These are phyloP conservation scores for Pseudogymnoascus sp. DNA, from an alignment of 2,329 filamentous ascomycete genomes.

Conservation along the genomic window DNA sequence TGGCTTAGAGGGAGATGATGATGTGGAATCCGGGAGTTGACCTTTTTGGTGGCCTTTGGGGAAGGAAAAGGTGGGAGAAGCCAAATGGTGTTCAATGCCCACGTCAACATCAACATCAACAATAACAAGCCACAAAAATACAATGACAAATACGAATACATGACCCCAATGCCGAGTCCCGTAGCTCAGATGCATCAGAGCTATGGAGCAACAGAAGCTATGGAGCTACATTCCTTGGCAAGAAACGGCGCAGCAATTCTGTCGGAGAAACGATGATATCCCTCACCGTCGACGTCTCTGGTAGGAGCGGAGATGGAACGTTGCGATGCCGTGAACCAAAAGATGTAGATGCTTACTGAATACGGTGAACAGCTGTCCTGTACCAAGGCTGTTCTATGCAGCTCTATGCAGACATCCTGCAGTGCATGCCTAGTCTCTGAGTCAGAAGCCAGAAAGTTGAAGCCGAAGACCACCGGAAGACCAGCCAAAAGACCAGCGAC, in stretches of 20 bases:
- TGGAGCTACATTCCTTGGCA: neutral
- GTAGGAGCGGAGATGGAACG: neutral
- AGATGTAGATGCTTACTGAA: neutral
- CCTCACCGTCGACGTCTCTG: neutral
- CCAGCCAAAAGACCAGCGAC: neutral
- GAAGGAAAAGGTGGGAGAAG: neutral
- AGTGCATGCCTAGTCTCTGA: neutral
- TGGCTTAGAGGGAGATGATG: neutral
- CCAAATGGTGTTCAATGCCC: neutral
- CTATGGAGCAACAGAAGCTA: neutral
- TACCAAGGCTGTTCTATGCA: neutral
- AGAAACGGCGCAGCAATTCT: conserved; percentile 10
- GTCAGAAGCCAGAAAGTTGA: neutral
- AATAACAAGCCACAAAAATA: neutral
- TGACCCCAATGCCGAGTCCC: neutral
- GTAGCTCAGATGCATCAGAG: neutral
- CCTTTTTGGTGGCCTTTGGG: neutral
- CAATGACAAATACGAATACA: neutral
- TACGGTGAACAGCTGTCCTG: neutral
- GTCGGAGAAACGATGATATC: conserved; percentile 26
- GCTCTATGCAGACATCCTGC: neutral
- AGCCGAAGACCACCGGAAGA: neutral
- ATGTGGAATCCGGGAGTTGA: neutral
- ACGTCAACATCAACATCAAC: neutral
- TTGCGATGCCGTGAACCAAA: neutral